Evolutionary conservation across 371 early-diverging fungal genomes (phyloP).

Genomic region (Mucor sp.): DNA sequence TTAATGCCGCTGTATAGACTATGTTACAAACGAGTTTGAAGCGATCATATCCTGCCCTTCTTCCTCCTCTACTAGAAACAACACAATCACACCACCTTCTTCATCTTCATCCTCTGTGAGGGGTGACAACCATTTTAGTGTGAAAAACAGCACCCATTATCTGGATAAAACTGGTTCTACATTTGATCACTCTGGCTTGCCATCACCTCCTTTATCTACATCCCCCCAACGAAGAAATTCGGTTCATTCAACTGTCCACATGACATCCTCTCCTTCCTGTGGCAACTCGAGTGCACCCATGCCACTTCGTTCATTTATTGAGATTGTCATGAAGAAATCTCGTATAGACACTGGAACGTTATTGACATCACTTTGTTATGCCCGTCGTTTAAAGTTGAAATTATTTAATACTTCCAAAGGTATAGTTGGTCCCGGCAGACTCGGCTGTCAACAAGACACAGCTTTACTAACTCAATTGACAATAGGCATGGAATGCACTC

Average conservation of each 20-base stretch:
- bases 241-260: neutral
- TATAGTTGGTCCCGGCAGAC: neutral
- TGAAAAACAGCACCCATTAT: neutral
- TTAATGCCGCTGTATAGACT: conserved; percentile 6
- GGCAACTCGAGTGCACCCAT: conserved; percentile 1
- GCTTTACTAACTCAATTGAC: neutral
- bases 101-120: neutral
- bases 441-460: neutral
- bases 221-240: conserved; percentile 5
- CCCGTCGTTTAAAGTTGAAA: conserved; percentile 48
- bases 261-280: conserved; percentile 1
- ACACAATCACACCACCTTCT: neutral
- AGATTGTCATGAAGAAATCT: conserved; percentile 50
- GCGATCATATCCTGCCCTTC: conserved; percentile 12
- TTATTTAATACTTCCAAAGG: conserved; percentile 59
- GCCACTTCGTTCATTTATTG: conserved; percentile 48
- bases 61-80: neutral
- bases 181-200: conserved; percentile 8
- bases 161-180: neutral
- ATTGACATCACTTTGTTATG: conserved; percentile 58
- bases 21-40: conserved; percentile 21
- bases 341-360: conserved; percentile 61
- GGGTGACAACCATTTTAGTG: neutral
- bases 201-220: conserved; percentile 24
- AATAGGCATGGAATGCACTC: conserved; percentile 75